Conservation (phyloP, 495 filamentous ascomycete species). For the Entonaema liquescens region DNA sequence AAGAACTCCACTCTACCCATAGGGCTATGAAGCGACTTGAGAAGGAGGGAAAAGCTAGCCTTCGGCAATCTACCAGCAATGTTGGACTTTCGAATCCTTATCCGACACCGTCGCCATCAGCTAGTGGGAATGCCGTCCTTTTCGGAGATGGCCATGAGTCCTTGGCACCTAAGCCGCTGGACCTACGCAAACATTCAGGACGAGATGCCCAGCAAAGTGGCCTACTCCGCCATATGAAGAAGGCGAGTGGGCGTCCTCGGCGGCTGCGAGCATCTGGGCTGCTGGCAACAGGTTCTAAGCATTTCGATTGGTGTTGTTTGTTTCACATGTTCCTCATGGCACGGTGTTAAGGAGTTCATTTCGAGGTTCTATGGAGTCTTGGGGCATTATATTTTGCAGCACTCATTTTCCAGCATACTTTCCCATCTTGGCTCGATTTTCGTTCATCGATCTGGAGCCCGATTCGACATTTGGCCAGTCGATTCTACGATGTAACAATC, state of each 20-base stretch:
- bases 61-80: constrained; percentile 66
- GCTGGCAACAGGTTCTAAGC: constrained; percentile 65
- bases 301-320: constrained; percentile 31
- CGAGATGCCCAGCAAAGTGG: constrained; percentile 70
- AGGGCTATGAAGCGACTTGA: constrained; percentile 61
- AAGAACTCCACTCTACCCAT: constrained; percentile 66
- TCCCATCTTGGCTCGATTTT: constrained; percentile 45
- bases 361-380: constrained; percentile 39
- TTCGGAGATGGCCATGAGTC: constrained; percentile 73
- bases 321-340: constrained; percentile 44
- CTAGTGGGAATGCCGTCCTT: constrained; percentile 75
- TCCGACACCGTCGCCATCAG: constrained; percentile 89
- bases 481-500: constrained; percentile 42
- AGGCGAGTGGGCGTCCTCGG: constrained; percentile 85
- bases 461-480: constrained; percentile 39
- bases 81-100: constrained; percentile 78
- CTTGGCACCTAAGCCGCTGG: constrained; percentile 65
- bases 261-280: constrained; percentile 78
- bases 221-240: constrained; percentile 95
- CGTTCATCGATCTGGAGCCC: constrained; percentile 42
- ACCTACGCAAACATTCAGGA: constrained; percentile 59
- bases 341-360: constrained; percentile 40
- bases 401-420: constrained; percentile 40
- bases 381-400: constrained; percentile 39
- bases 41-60: constrained; percentile 58